Conservation (phyloP, 108 stramenopile genomes). For the Nannochloropsis gaditana region DNA sequence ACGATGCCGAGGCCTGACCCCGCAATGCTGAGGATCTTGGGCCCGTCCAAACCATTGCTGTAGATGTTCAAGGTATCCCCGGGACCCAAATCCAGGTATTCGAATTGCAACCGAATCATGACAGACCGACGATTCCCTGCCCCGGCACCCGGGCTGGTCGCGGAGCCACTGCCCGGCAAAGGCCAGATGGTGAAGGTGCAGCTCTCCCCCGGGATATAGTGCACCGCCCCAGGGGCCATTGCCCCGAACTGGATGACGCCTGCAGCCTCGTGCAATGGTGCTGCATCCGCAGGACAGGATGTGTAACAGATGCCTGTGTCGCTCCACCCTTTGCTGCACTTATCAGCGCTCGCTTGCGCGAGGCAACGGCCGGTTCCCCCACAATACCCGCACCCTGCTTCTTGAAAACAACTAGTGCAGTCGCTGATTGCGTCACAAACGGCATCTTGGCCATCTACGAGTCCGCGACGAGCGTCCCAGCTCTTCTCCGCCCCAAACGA, state of each 20-base stretch:
- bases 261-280: neutral
- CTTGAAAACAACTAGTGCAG: neutral
- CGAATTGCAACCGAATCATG: conserved; percentile 2
- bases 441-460: too few species aligned
- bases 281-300: neutral
- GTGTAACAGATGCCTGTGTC: neutral
- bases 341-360: neutral
- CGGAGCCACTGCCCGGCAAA: neutral
- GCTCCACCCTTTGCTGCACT: neutral
- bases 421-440: neutral
- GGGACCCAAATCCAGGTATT: neutral
- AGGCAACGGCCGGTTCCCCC: neutral
- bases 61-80: neutral
- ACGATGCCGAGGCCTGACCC: neutral
- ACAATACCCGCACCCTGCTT: neutral
- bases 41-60: conserved; percentile 1
- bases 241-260: neutral
- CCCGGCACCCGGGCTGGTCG: neutral
- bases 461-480: too few species aligned
- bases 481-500: too few species aligned
- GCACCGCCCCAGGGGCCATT: neutral
- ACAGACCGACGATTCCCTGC: neutral
- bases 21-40: neutral
- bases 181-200: conserved; percentile 11
- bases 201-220: neutral